Base-by-base conservation (phyloP, 306 rosid genomes). In the Spatholobus suberectus region DNA sequence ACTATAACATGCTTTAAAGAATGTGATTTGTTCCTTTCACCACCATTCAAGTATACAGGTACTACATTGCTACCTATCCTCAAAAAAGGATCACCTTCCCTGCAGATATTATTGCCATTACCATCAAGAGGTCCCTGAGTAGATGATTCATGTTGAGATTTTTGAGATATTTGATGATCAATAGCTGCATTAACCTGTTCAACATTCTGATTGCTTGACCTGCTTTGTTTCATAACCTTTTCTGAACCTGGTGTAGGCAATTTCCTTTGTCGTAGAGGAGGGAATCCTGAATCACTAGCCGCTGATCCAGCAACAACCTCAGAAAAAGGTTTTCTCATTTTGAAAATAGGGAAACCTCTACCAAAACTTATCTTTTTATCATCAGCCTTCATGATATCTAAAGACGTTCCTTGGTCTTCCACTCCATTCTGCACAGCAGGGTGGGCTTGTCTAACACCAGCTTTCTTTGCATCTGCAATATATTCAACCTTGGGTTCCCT, bases 221-320 rank as follows among this genome's bases (percentile, higher is more conserved):
- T 86, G 79, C 66, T 88, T 86, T 89, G 95, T 84, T 88, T 90
- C 46, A 66, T 65, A 77, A 83, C 86, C 91, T 87, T 88, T 79
- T 89, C 95, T 58, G 85, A 87, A 83, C 87, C 89, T 46, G 87
- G 67, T 70, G 84, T 74, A 57, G 81, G 82, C 73, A 81, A 81
- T 73, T 83, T 91, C 87, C 90, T 89, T 86, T 86, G 97, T 85
- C 88, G 97, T 79, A 95, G 94, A 76, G 97, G 93, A 83, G 98
- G 97, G 68, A 93, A 93, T 57, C 90, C 94, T 20, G 95, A 89
- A 87, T 89, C 94, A 76, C 81, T 79, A 76, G 89, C 67, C 4
- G 85, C 85, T 44, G 93, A 90, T 87, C 98, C 97, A 62, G 97
- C 97, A 67, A 95, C 98, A 9, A 95, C 98, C 89, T 92, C 98